These are phyloP conservation scores for Suhomyces vadensis DNA, from an alignment of 805 yeast genomes.

Conservation along the genomic window DNA sequence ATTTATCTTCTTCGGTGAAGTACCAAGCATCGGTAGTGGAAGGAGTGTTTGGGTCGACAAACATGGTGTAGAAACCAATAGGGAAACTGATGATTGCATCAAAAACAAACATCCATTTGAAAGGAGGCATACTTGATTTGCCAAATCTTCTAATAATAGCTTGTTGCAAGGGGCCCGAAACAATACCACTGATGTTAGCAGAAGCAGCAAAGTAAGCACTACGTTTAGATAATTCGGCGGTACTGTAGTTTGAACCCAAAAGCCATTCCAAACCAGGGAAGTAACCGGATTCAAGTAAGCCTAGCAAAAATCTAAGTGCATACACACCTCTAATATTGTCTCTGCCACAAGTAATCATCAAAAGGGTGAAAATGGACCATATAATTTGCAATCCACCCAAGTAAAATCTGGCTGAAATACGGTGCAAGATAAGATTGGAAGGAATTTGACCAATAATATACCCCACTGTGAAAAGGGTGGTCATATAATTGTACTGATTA, in stretches of 20 bases:
- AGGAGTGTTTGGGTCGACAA: slow-evolving; percentile 50
- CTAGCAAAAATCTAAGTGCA: slow-evolving; percentile 40
- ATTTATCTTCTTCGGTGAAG: slow-evolving; percentile 42
- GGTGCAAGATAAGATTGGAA: slow-evolving; percentile 44
- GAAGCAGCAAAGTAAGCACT: slow-evolving; percentile 36
- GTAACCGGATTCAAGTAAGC: slow-evolving; percentile 49
- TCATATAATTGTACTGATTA: slow-evolving; percentile 47
- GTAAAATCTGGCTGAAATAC: slow-evolving; percentile 43
- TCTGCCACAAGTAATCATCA: slow-evolving; percentile 32
- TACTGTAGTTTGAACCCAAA: slow-evolving; percentile 36
- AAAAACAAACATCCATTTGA: slow-evolving; percentile 49
- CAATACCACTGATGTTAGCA: slow-evolving; percentile 35
- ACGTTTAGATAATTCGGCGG: slow-evolving; percentile 36
- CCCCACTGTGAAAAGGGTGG: slow-evolving; percentile 52
- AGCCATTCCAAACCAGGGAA: slow-evolving; percentile 51
- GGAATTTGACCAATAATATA: slow-evolving; percentile 55
- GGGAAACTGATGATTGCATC: slow-evolving; percentile 43
- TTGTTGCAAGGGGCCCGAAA: slow-evolving; percentile 42
- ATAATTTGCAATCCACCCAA: slow-evolving; percentile 44
- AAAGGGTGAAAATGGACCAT: slow-evolving; percentile 46
- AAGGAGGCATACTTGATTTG: slow-evolving; percentile 27
- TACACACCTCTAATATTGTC: slow-evolving; percentile 27
- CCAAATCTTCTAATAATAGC: slow-evolving; percentile 21
- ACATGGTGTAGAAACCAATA: slow-evolving; percentile 44
- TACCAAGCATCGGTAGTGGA: slow-evolving; percentile 45